Percentiles rank a stretch among this genome's conserved stretches.
Evolutionary conservation across 257 asterid genomes (phyloP).

Genomic region (Orobanche coerulescens): DNA sequence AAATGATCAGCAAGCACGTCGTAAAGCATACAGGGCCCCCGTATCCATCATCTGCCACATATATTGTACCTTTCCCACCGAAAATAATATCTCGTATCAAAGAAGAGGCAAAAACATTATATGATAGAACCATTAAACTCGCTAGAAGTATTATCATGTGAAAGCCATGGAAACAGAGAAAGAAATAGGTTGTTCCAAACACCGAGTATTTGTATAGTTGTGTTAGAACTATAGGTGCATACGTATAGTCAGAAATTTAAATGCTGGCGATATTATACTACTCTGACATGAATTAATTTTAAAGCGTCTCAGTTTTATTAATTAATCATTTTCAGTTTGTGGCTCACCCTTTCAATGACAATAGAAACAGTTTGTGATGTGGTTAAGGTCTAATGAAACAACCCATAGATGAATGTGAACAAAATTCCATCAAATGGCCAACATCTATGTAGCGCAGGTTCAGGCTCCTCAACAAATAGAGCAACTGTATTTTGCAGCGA

Average conservation of each 20-base stretch:
- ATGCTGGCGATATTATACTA: not conserved
- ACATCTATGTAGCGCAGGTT: not conserved
- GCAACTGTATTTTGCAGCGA: not conserved
- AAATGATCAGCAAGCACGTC: constrained; percentile 78
- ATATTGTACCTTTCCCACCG: constrained; percentile 48
- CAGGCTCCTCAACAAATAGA: not conserved
- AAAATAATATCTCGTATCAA: constrained; percentile 58
- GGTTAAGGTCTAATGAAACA: not conserved
- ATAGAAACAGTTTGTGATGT: not conserved
- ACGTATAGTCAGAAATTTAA: not conserved
- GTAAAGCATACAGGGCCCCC: constrained; percentile 69
- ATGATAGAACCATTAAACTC: constrained; percentile 7
- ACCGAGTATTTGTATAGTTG: not conserved
- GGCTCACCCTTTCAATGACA: not conserved
- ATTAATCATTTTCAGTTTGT: not conserved
- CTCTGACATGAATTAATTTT: not conserved
- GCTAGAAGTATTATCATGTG: not conserved
- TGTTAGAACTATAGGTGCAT: not conserved
- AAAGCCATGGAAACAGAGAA: not conserved
- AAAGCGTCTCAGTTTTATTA: not conserved
- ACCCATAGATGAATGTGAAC: not conserved
- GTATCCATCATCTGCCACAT: constrained; percentile 34
- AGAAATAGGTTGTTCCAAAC: not conserved
- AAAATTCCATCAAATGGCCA: not conserved
- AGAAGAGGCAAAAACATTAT: constrained; percentile 20